Evolutionary conservation across 75 land plant genomes (phyloP), one percentile per base, ranked within the genome.

Genomic region (Pseudotsuga menziesii): DNA sequence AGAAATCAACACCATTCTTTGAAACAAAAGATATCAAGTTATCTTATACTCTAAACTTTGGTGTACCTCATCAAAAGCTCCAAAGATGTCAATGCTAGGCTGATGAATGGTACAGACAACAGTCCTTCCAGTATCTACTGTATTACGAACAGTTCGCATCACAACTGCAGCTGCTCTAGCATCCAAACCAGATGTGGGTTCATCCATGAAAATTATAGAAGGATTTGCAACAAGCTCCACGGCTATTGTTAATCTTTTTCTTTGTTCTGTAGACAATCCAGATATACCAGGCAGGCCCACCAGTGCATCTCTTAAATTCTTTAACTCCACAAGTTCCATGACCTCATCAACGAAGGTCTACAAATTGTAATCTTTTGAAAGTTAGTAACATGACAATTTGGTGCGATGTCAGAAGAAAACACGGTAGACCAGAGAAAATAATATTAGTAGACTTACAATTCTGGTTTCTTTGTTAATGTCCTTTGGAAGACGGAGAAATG

Each of bases 21-120:
- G 57, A 41, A 48, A 15, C 4, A 23, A 44, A 13, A 7, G 14
- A 36, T 3, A 22, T 16, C 4, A 56, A 60, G 29, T 6, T 14
- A 66, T 74, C 22, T 22, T 13, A 72, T 23, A 72, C 55, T 58
- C 60, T 60, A 55, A 22, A 57, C 27, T 6, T 61, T 29, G 73
- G 19, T 48, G 29, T 32, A 89, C 93, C 93, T 91, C 93, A 79
- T 91, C 93, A 83, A 91, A 91, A 15, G 93, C 80, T 80, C 89
- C 91, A 78, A 91, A 91, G 67, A 91, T 89, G 72, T 91, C 93
- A 58, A 91, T 87, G 82, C 87, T 88, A 55, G 75, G 75, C 75
- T 91, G 93, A 76, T 91, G 93, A 63, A 91, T 91, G 27, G 93
- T 92, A 82, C 94, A 92, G 22, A 92, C 91, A 35, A 89, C 91